A percentile compares a stretch with the other conserved stretches of the same genome.
phyloP scores from a whole-genome alignment of 371 early-diverging fungal genomes.

The Syncephalastrum racemosum region DNA sequence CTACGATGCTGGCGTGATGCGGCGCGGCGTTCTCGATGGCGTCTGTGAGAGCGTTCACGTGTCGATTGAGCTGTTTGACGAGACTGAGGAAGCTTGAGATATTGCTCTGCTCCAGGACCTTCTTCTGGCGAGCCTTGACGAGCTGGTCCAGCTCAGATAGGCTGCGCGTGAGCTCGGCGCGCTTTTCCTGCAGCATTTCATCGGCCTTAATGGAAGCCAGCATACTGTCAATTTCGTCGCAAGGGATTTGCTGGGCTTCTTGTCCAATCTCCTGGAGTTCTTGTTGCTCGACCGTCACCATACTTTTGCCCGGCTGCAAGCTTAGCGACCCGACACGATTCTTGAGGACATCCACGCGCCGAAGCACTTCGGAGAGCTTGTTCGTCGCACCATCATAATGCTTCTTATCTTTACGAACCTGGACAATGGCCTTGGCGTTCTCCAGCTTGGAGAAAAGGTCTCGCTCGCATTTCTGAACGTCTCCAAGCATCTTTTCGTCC shows the following conservation, averaged over 20 bases:
- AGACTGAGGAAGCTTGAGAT: constrained; percentile 29
- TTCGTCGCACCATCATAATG: constrained; percentile 28
- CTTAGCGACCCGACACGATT: constrained; percentile 41
- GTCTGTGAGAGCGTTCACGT: constrained; percentile 26
- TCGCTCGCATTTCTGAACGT: constrained; percentile 19
- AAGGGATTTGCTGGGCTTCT: constrained; percentile 18
- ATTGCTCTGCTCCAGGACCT: constrained; percentile 30
- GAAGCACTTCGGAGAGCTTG: constrained; percentile 34
- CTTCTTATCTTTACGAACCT: constrained; percentile 27
- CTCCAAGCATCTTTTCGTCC: constrained; percentile 16
- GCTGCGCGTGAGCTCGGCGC: constrained; percentile 17
- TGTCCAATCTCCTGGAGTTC: constrained; percentile 30
- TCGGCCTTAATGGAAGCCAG: constrained; percentile 10
- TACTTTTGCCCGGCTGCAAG: constrained; percentile 30
- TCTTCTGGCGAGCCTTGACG: constrained; percentile 29
- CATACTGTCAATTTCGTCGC: constrained; percentile 24
- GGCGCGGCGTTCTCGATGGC: constrained; percentile 46
- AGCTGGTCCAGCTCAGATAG: constrained; percentile 18
- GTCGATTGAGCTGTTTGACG: constrained; percentile 34
- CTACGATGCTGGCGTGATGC: constrained; percentile 32
- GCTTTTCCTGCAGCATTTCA: constrained; percentile 19
- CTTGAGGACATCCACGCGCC: constrained; percentile 40
- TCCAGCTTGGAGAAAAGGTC: constrained; percentile 29
- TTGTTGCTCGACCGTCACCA: constrained; percentile 24
- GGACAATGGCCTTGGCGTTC: constrained; percentile 26